Evolutionary conservation across 2,329 filamentous ascomycete species (phyloP).

Genomic region (Aspergillus eucalypticola): DNA sequence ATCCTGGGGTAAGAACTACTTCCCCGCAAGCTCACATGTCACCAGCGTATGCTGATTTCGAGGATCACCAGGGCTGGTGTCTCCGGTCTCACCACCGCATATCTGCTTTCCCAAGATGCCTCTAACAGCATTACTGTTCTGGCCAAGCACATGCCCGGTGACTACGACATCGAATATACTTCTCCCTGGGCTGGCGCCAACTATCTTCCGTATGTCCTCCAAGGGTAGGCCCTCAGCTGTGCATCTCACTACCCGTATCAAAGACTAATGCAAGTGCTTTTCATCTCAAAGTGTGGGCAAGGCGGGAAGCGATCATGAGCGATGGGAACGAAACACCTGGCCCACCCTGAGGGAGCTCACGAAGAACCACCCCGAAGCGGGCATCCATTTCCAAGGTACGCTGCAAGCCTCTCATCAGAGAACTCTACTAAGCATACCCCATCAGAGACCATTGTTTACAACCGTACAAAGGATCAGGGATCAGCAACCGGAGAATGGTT

Average conservation of each 20-base stretch:
- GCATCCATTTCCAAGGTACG: slow-evolving; percentile 74
- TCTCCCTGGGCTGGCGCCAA: slow-evolving; percentile 89
- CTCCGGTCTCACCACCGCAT: slow-evolving; percentile 65
- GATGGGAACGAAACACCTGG: slow-evolving; percentile 67
- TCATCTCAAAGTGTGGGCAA: slow-evolving; percentile 38
- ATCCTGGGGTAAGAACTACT: slow-evolving; percentile 37
- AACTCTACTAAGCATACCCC: neutral
- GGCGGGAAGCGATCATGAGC: slow-evolving; percentile 39
- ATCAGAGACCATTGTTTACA: neutral
- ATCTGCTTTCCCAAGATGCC: slow-evolving; percentile 59
- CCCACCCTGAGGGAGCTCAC: slow-evolving; percentile 61
- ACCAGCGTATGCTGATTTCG: slow-evolving; percentile 6
- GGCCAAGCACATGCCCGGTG: slow-evolving; percentile 89
- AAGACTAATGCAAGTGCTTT: neutral
- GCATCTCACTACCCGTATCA: neutral
- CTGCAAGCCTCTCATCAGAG: neutral
- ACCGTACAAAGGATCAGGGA: slow-evolving; percentile 63
- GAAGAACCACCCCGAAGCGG: slow-evolving; percentile 70
- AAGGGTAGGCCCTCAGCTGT: neutral
- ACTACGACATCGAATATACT: slow-evolving; percentile 88
- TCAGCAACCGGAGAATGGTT: slow-evolving; percentile 60
- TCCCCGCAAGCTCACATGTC: neutral
- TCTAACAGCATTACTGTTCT: slow-evolving; percentile 67
- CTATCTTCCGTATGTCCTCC: slow-evolving; percentile 63
- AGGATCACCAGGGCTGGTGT: slow-evolving; percentile 59